These are phyloP conservation scores for Lachnum nothofagi DNA, from an alignment of 2,329 filamentous ascomycete species.

Conservation along the genomic window DNA sequence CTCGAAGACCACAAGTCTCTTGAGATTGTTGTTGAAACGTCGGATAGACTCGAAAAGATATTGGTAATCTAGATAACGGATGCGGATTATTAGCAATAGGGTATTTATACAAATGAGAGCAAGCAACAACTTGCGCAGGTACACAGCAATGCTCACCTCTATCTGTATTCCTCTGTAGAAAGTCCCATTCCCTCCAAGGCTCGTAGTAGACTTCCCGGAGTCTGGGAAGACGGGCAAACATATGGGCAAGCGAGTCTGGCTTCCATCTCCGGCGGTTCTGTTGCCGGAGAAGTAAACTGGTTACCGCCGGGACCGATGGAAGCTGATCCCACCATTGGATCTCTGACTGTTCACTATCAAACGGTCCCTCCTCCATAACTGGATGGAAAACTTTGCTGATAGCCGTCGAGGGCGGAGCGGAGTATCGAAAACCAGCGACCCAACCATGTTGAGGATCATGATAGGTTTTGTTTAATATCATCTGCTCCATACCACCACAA, in stretches of 20 bases:
- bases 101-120: slow-evolving; percentile 15
- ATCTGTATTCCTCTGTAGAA: slow-evolving; percentile 26
- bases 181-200: slow-evolving; percentile 35
- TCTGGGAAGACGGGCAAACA: slow-evolving; percentile 35
- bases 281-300: slow-evolving; percentile 35
- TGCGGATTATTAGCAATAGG: slow-evolving; percentile 17
- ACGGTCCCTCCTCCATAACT: slow-evolving; percentile 31
- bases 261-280: slow-evolving; percentile 37
- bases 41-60: slow-evolving; percentile 27
- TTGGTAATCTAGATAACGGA: slow-evolving; percentile 21
- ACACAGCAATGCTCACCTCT: slow-evolving; percentile 28
- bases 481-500: slow-evolving; percentile 11
- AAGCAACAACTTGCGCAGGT: slow-evolving; percentile 18
- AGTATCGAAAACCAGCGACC: slow-evolving; percentile 24
- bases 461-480: slow-evolving; percentile 22
- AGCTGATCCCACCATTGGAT: slow-evolving; percentile 34
- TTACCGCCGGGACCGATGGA: slow-evolving; percentile 33
- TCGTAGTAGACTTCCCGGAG: slow-evolving; percentile 38
- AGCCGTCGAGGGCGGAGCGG: slow-evolving; percentile 17
- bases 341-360: slow-evolving; percentile 27
- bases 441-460: slow-evolving; percentile 31
- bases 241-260: slow-evolving; percentile 29
- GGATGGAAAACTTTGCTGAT: slow-evolving; percentile 26
- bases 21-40: slow-evolving; percentile 23
- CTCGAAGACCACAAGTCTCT: slow-evolving; percentile 34